These are phyloP conservation scores for Nicotiana noctiflora DNA, from an alignment of 257 asterid genomes.

Conservation along the genomic window DNA sequence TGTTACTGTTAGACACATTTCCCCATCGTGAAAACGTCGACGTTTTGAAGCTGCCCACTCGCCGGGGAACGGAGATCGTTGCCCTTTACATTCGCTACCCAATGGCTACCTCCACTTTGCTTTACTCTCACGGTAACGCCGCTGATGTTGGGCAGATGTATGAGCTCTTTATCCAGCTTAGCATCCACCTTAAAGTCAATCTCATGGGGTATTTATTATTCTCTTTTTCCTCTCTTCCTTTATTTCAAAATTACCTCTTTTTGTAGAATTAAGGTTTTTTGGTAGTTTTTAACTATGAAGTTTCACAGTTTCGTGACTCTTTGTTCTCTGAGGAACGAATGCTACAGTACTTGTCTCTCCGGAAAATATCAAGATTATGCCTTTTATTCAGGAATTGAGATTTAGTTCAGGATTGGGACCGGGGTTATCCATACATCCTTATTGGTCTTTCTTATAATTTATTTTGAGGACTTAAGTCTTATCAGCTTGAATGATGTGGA, in stretches of 20 bases:
- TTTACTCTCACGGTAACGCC: slow-evolving; percentile 92
- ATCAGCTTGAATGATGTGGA: background rate
- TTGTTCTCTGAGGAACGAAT: background rate
- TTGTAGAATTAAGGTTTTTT: background rate
- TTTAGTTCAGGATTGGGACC: background rate
- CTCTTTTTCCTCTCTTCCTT: background rate
- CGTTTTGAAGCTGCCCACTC: slow-evolving; percentile 63
- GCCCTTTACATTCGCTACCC: slow-evolving; percentile 78
- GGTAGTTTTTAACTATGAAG: background rate
- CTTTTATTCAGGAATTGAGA: background rate
- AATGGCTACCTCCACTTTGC: slow-evolving; percentile 79
- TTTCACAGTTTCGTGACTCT: background rate
- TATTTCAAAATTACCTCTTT: background rate
- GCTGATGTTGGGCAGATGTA: slow-evolving; percentile 97
- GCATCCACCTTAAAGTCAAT: slow-evolving; percentile 83
- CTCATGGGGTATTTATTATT: slow-evolving; percentile 60
- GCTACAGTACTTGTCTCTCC: background rate
- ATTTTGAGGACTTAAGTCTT: background rate
- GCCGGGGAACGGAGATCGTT: slow-evolving; percentile 78
- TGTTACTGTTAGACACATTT: slow-evolving; percentile 65
- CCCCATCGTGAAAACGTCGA: slow-evolving; percentile 94
- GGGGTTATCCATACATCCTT: background rate
- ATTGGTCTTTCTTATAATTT: background rate
- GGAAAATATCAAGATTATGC: background rate
- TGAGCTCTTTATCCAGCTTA: slow-evolving; percentile 84